Conservation (phyloP, 345 rosid genomes). For the Laguncularia racemosa region DNA sequence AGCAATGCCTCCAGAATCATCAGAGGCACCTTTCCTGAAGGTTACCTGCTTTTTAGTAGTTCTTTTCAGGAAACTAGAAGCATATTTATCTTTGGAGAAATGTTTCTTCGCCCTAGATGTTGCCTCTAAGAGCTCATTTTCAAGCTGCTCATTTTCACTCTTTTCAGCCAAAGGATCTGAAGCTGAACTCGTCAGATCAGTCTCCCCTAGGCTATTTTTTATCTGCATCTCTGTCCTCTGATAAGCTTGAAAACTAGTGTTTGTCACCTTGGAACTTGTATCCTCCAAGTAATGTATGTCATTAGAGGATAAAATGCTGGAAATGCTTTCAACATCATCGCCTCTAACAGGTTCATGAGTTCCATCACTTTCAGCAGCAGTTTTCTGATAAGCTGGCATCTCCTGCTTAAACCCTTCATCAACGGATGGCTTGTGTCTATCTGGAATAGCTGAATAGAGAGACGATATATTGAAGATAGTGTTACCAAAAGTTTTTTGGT, state of each 20-base stretch:
- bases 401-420: slow-evolving; percentile 3
- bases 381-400: not conserved
- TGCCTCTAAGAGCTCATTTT: slow-evolving; percentile 22
- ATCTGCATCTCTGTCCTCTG: slow-evolving; percentile 6
- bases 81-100: slow-evolving; percentile 27
- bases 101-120: slow-evolving; percentile 21
- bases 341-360: not conserved
- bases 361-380: slow-evolving; percentile 1
- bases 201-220: slow-evolving; percentile 7
- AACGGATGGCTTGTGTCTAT: not conserved
- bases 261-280: not conserved
- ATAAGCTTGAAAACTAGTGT: slow-evolving; percentile 11
- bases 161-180: slow-evolving; percentile 17
- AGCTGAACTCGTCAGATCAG: slow-evolving; percentile 14
- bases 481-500: not conserved
- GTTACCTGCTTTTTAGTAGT: slow-evolving; percentile 36
- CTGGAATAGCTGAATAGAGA: slow-evolving; percentile 2
- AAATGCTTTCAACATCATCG: not conserved
- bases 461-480: not conserved
- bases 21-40: slow-evolving; percentile 54
- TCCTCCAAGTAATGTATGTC: not conserved
- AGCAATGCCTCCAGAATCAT: slow-evolving; percentile 32
- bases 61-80: slow-evolving; percentile 27
- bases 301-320: slow-evolving; percentile 15
- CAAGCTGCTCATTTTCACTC: slow-evolving; percentile 33